Conservation (phyloP, 352 stramenopile species). For the Phytophthora kernoviae region DNA sequence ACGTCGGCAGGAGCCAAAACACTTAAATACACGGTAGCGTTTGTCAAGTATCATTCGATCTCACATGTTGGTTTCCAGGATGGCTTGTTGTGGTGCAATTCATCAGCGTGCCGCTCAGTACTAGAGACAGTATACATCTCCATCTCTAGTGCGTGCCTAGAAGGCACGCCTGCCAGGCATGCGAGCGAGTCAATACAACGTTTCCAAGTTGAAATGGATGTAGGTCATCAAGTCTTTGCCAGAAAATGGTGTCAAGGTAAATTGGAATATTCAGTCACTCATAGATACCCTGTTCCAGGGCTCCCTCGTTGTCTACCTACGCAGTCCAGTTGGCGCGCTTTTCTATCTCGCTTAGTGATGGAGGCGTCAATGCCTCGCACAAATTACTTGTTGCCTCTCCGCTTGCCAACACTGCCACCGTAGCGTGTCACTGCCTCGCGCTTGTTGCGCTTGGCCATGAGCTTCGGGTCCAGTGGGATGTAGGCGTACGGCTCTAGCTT, state of each 20-base stretch:
- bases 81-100: conserved; percentile 7
- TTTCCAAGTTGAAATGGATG: too few relatives aligned
- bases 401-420: conserved; percentile 79
- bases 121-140: too few relatives aligned
- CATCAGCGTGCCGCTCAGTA: too few relatives aligned
- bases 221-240: background rate
- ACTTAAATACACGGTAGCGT: too few relatives aligned
- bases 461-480: conserved; percentile 96
- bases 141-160: too few relatives aligned
- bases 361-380: background rate
- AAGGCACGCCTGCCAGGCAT: too few relatives aligned
- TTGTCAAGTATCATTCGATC: too few relatives aligned
- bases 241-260: conserved; percentile 19
- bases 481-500: conserved; percentile 98
- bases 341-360: conserved; percentile 10
- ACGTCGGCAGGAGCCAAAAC: too few relatives aligned
- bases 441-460: conserved; percentile 92
- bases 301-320: conserved; percentile 31
- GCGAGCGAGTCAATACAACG: too few relatives aligned
- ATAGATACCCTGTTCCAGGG: conserved; percentile 11
- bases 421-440: conserved; percentile 79
- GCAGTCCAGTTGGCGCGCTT: background rate
- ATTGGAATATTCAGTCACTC: conserved; percentile 36
- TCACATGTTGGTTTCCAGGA: too few relatives aligned
- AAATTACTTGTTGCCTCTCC: conserved; percentile 51